Evolutionary conservation across 106 monocot genomes (phyloP).

Genomic region (Posidonia australis): DNA sequence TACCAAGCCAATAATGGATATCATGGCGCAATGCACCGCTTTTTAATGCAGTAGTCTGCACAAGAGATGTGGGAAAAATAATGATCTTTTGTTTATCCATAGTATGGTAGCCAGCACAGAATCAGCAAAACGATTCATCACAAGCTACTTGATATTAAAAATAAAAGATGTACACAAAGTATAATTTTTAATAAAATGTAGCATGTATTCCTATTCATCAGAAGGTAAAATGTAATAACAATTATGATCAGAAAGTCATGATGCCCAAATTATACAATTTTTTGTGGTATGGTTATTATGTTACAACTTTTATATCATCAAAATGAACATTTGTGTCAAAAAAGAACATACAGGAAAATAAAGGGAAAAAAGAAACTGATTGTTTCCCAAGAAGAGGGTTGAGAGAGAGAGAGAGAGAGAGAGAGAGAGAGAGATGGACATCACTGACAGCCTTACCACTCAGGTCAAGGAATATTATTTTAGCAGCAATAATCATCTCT

Average conservation of each 20-base stretch:
- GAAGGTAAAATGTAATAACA: neutral
- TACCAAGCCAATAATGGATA: conserved; percentile 53
- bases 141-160: too few species aligned
- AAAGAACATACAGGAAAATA: neutral
- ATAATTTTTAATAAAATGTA: too few species aligned
- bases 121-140: neutral
- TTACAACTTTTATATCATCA: neutral
- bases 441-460: too few species aligned
- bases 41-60: conserved; percentile 38
- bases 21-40: conserved; percentile 46
- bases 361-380: neutral
- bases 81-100: neutral
- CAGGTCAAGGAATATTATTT: too few species aligned
- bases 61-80: neutral
- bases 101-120: neutral
- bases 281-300: neutral
- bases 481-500: too few species aligned
- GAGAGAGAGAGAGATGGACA: too few species aligned
- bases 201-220: too few species aligned
- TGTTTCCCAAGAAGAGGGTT: too few species aligned
- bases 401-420: too few species aligned
- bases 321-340: neutral
- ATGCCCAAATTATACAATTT: neutral
- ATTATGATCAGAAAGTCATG: neutral
- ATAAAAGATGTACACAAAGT: too few species aligned